phyloP scores from a whole-genome alignment of 768 basidiomycete genomes.

The Mycena rosella region DNA sequence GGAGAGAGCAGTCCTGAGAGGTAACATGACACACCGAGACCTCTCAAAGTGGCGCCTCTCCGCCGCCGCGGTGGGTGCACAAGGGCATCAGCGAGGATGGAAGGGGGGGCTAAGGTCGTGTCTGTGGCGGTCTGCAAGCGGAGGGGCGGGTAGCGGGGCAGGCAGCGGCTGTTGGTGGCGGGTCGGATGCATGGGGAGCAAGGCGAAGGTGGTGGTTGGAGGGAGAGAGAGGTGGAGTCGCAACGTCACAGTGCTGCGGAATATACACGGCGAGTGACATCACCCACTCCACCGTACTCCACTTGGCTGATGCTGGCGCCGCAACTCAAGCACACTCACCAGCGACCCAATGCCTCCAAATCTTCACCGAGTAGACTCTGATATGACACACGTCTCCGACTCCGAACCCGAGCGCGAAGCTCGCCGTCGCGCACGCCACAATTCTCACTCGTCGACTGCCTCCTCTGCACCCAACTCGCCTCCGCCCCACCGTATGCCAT shows the following conservation, averaged over 20 bases:
- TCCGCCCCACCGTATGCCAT: neutral
- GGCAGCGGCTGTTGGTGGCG: neutral
- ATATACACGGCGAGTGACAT: conserved; percentile 1
- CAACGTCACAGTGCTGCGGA: neutral
- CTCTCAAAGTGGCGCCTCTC: neutral
- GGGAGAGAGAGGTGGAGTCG: neutral
- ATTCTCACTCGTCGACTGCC: neutral
- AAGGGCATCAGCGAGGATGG: conserved; percentile 3
- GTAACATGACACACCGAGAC: neutral
- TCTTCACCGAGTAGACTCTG: neutral
- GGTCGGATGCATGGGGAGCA: neutral
- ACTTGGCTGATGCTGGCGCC: neutral
- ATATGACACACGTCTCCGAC: conserved; percentile 1
- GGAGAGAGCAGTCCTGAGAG: neutral
- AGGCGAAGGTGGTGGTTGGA: conserved; percentile 2
- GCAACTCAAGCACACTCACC: neutral
- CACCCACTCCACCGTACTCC: neutral
- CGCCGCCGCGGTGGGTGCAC: neutral
- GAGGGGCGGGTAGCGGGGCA: neutral
- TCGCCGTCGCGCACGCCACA: neutral
- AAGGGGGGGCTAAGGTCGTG: neutral
- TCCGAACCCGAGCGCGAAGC: conserved; percentile 4
- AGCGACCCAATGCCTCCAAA: conserved; percentile 6
- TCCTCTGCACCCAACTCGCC: conserved; percentile 1
- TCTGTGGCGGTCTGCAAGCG: neutral